Evolutionary conservation across 1,139 yeast species (phyloP), one percentile per base, ranked within the genome.

Genomic region (Debaryomyces udenii): DNA sequence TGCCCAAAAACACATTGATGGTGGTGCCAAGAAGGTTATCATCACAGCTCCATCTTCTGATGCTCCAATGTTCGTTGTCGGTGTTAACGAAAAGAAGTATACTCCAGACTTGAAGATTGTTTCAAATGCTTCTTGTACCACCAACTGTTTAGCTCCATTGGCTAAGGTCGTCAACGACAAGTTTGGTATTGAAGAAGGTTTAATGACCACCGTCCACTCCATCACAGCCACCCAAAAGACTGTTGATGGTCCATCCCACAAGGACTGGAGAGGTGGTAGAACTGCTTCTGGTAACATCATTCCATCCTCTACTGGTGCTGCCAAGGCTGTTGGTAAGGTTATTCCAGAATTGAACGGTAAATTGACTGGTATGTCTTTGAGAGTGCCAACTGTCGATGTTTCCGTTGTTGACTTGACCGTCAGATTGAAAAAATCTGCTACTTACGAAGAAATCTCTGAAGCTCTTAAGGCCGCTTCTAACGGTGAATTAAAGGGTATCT

Each of bases 191-290:
- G 85, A 81, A 63, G 94, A 86, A 76, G 94, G 89, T 75, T 79
- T 86, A 65, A 86, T 86, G 94, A 86, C 94, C 77, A 86, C 94
- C 55, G 89, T 85, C 60, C 94, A 86, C 83, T 84, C 93, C 65
- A 81, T 84, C 76, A 86, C 94, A 57, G 94, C 94, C 64, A 84
- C 93, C 66, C 94, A 86, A 74, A 86, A 86, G 83, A 83, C 91
- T 52, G 94, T 86, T 56, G 94, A 86, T 66, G 94, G 94, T 74
- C 91, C 94, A 64, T 85, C 93, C 69, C 85, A 82, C 80, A 86
- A 86, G 82, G 94, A 86, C 81, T 86, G 94, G 94, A 82, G 94
- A 80, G 94, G 94, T 69, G 94, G 94, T 70, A 83, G 94, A 75
- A 83, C 94, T 63, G 94, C 94, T 66, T 81, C 90, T 49, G 91